Base-by-base conservation (phyloP, 2,329 filamentous ascomycete species). In the Microdochium paspali region DNA sequence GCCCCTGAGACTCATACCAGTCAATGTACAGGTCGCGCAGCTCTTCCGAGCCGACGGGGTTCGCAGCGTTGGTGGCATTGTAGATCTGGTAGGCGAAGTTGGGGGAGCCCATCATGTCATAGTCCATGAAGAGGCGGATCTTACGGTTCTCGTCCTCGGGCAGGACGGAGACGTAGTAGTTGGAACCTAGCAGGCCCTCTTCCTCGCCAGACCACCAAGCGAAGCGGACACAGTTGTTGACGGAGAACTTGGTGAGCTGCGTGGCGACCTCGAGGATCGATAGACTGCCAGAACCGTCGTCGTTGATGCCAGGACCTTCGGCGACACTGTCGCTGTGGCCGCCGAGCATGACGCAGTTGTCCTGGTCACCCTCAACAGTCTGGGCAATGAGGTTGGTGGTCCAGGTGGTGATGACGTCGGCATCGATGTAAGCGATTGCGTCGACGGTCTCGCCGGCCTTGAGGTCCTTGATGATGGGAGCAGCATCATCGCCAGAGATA, bases 241-340 rank as follows among this genome's bases (percentile, higher is more conserved):
- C 78, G 28, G 62, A 64, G 63, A 76, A 84, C 20, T 72, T 70
- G 49, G 72, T 64, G 48, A 84, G 66, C 53, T 81, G 78, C 2
- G 70, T 73, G 1, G 81, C 80, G 9, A 85, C 68, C 59, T 85
- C 81, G 32, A 85, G 72, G 4, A 84, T 66, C 1, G 77, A 74
- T 47, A 80, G 57, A 28, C 75, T 80, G 47, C 85, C 85, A 3
- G 81, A 83, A 44, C 85, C 85, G 57, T 90, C 84, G 55, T 90
- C 85, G 62, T 90, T 90, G 71, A 90, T 88, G 20, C 85, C 85
- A 1, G 81, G 80, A 1, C 82, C 81, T 46, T 77, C 80, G 1
- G 68, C 59, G 15, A 84, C 81, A 51, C 75, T 78, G 59, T 84
- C 80, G 28, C 73, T 80, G 66, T 85, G 81, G 2, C 72, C 81